Conservation (phyloP, 495 filamentous ascomycete species). For the Podospora pseudopauciseta region DNA sequence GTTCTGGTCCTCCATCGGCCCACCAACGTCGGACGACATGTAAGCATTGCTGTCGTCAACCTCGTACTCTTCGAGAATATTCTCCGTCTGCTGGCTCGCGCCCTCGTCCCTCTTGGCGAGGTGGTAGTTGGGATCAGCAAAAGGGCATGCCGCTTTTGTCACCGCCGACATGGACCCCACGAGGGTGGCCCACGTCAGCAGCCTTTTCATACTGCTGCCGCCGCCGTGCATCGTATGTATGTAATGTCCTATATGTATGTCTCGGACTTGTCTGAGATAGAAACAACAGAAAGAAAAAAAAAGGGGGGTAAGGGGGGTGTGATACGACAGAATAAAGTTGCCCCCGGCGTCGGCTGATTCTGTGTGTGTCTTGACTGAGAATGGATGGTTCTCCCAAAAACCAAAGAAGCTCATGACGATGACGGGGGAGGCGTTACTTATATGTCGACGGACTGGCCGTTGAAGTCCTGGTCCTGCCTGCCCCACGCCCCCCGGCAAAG, state of each 20-base stretch:
- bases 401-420: background rate
- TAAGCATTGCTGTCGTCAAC: constrained; percentile 60
- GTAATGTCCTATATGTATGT: background rate
- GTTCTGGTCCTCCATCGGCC: constrained; percentile 65
- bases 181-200: constrained; percentile 25
- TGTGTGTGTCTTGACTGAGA: background rate
- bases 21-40: constrained; percentile 71
- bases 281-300: background rate
- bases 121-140: constrained; percentile 33
- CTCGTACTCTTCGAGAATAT: constrained; percentile 30
- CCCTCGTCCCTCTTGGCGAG: constrained; percentile 21
- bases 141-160: constrained; percentile 37
- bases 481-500: background rate
- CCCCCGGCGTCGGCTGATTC: background rate
- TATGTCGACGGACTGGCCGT: constrained; percentile 4
- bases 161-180: constrained; percentile 16
- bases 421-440: constrained; percentile 3
- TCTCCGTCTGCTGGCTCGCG: constrained; percentile 4
- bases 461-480: background rate
- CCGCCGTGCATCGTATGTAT: constrained; percentile 2
- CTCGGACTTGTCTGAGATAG: background rate
- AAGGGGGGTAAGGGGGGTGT: background rate
- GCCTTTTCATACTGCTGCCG: constrained; percentile 14
- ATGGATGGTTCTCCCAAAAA: background rate
- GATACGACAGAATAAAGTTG: constrained; percentile 6